Conservation (phyloP, 1,284 basidiomycete species). For the Coniferiporia sulphurascens region DNA sequence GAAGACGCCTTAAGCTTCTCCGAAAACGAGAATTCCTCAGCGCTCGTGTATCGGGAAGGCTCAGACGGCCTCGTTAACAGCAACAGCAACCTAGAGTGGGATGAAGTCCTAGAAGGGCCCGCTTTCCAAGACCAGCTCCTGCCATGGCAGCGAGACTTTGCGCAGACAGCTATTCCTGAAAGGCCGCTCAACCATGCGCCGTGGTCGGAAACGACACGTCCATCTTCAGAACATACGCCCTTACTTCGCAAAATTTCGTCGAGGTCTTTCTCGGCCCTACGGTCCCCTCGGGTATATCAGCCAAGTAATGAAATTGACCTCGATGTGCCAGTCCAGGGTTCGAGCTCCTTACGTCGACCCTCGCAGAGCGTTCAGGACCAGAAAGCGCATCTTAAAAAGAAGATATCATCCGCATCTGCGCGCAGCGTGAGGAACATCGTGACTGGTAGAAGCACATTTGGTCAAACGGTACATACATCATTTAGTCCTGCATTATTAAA, state of each 20-base stretch:
- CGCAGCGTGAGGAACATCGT: slow-evolving; percentile 24
- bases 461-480: slow-evolving; percentile 64
- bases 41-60: slow-evolving; percentile 22
- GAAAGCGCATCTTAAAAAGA: background rate
- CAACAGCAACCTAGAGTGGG: slow-evolving; percentile 40
- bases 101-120: slow-evolving; percentile 31
- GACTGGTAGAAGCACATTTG: slow-evolving; percentile 68
- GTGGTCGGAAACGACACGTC: slow-evolving; percentile 7
- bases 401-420: slow-evolving; percentile 18
- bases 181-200: background rate
- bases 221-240: slow-evolving; percentile 33
- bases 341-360: background rate
- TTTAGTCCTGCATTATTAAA: background rate
- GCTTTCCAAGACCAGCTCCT: background rate
- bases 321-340: background rate
- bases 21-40: slow-evolving; percentile 26
- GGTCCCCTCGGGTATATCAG: slow-evolving; percentile 21
- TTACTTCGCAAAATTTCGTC: slow-evolving; percentile 40
- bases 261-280: slow-evolving; percentile 23
- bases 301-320: slow-evolving; percentile 11
- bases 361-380: background rate
- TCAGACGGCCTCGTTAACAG: slow-evolving; percentile 29
- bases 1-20: slow-evolving; percentile 21
- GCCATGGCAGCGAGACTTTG: background rate
- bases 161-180: background rate